Base-by-base conservation (phyloP, 2,329 filamentous ascomycete species). In the Exophiala sp. region DNA sequence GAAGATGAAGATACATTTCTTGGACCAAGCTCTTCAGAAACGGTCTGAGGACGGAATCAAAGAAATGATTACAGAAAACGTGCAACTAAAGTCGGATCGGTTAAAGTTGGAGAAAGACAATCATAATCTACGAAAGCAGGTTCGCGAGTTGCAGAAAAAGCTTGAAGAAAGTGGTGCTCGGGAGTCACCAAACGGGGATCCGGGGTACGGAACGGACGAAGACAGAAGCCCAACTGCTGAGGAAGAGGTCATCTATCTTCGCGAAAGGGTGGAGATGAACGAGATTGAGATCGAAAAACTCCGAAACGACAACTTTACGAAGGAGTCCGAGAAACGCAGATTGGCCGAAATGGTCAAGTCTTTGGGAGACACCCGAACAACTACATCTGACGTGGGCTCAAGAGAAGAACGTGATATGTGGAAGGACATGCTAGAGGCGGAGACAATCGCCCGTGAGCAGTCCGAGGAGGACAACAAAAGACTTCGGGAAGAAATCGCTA, bases 51-150 rank as follows among this genome's bases (percentile, higher is more conserved):
- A 97, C 70, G 89, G 90, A 57, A 85, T 98, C 66, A 95, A 95
- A 70, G 91, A 96, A 66, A 94, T 96, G 84, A 95, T 97, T 61
- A 89, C 88, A 38, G 91, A 96, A 68, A 98, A 96, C 62, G 91
- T 97, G 3, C 89, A 96, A 65, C 78, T 97, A 42, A 93, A 94
- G 68, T 95, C 91, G 0, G 88, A 87, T 53, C 80, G 96, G 38
- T 82, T 91, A 2, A 87, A 93, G 29, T 77, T 93, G 50, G 88
- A 95, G 67, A 88, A 94, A 57, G 93, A 98, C 63, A 93, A 88
- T 65, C 93, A 94, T 66, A 76, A 83, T 16, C 68, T 97, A 48
- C 83, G 88, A 18, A 82, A 85, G 55, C 83, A 86, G 58, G 78
- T 95, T 50, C 87, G 90, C 62, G 89, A 96, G 61, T 70, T 97